Evolutionary conservation across 1,139 yeast species (phyloP).

Genomic region (Kodamaea suecica): DNA sequence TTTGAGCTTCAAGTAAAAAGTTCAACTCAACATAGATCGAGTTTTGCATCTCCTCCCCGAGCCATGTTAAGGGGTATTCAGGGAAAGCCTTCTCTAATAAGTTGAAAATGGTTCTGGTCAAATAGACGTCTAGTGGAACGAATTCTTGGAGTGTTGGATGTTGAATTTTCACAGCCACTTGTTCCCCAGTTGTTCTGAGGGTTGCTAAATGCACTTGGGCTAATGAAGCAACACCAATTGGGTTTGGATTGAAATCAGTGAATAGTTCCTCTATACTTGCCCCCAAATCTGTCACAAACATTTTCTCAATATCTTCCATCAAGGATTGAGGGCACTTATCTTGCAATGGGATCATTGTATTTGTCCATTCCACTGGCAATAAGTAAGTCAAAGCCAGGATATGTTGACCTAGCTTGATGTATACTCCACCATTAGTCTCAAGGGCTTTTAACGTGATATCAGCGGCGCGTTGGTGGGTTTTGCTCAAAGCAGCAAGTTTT

Average conservation of each 20-base stretch:
- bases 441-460: constrained; percentile 73
- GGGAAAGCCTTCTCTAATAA: constrained; percentile 81
- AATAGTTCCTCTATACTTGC: constrained; percentile 63
- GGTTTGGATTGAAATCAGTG: constrained; percentile 60
- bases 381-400: constrained; percentile 87
- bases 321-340: constrained; percentile 86
- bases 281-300: constrained; percentile 70
- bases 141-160: constrained; percentile 86
- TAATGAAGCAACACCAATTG: constrained; percentile 92
- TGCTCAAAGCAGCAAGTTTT: constrained; percentile 50
- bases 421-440: constrained; percentile 86
- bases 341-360: constrained; percentile 89
- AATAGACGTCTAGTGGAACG: constrained; percentile 82
- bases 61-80: constrained; percentile 89
- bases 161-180: constrained; percentile 91
- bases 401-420: constrained; percentile 93
- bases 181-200: constrained; percentile 56
- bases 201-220: constrained; percentile 92
- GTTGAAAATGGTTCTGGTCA: constrained; percentile 74
- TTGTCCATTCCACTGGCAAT: constrained; percentile 92
- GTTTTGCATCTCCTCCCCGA: constrained; percentile 83
- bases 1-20: constrained; percentile 80
- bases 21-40: constrained; percentile 88
- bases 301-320: constrained; percentile 58
- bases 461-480: constrained; percentile 72